Conservation (phyloP, 352 stramenopile genomes). For the Phytophthora capsici region DNA sequence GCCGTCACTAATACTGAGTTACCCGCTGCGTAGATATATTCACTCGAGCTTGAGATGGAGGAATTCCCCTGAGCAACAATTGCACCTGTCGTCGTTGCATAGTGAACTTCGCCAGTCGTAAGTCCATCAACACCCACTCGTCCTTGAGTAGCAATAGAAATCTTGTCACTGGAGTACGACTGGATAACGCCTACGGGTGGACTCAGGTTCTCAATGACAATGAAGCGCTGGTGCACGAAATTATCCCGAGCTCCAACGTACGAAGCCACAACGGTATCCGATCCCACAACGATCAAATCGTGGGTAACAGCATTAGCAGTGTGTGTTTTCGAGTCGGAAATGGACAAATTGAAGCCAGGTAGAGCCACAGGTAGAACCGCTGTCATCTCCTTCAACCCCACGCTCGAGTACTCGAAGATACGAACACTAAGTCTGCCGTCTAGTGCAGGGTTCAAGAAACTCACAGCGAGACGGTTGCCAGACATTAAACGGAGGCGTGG, state of each 20-base stretch:
- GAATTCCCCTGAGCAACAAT: slow-evolving; percentile 32
- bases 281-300: slow-evolving; percentile 48
- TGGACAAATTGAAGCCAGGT: neutral
- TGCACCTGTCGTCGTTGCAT: slow-evolving; percentile 60
- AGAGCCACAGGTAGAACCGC: slow-evolving; percentile 50
- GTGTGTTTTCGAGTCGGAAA: too few relatives aligned
- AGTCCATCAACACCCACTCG: slow-evolving; percentile 27
- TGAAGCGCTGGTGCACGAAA: slow-evolving; percentile 46
- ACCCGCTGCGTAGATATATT: slow-evolving; percentile 48
- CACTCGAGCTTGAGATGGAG: slow-evolving; percentile 13
- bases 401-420: slow-evolving; percentile 53
- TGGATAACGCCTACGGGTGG: slow-evolving; percentile 55
- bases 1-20: slow-evolving; percentile 51
- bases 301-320: slow-evolving; percentile 36
- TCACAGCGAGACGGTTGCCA: slow-evolving; percentile 62
- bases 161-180: slow-evolving; percentile 34
- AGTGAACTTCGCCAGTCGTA: slow-evolving; percentile 47
- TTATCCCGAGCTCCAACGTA: slow-evolving; percentile 52
- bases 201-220: slow-evolving; percentile 54
- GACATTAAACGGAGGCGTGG: slow-evolving; percentile 40
- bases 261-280: slow-evolving; percentile 51
- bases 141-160: slow-evolving; percentile 36
- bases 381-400: slow-evolving; percentile 57
- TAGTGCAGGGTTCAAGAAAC: slow-evolving; percentile 65
- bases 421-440: slow-evolving; percentile 52